Evolutionary conservation across 2,329 filamentous ascomycete species (phyloP).

Genomic region (Colletotrichum kahawae): DNA sequence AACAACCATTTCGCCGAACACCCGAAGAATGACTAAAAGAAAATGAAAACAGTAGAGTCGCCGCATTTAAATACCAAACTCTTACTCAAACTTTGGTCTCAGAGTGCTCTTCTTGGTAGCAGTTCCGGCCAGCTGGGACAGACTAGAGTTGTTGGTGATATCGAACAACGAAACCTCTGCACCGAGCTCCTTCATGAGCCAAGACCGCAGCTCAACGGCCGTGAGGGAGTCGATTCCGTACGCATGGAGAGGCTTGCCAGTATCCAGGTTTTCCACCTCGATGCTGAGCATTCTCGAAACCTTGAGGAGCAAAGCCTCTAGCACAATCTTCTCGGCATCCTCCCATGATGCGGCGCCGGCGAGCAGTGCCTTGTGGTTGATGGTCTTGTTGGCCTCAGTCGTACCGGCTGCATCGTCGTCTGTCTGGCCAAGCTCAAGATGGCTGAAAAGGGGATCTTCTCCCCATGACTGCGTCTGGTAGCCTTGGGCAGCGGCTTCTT

Average conservation of each 20-base stretch:
- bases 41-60: neutral
- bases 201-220: constrained; percentile 44
- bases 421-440: constrained; percentile 6
- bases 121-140: constrained; percentile 26
- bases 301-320: constrained; percentile 28
- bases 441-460: constrained; percentile 28
- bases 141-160: constrained; percentile 39
- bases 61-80: neutral
- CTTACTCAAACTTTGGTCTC: neutral
- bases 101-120: constrained; percentile 29
- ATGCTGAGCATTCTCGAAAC: constrained; percentile 27
- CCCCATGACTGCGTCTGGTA: constrained; percentile 25
- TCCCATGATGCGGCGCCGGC: constrained; percentile 23
- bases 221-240: constrained; percentile 33
- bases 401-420: neutral
- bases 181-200: constrained; percentile 50
- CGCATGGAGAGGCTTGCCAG: constrained; percentile 19
- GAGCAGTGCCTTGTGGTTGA: constrained; percentile 23
- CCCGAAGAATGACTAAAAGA: neutral
- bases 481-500: constrained; percentile 26
- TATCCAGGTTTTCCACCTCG: constrained; percentile 24
- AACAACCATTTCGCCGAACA: neutral
- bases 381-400: constrained; percentile 3
- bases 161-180: constrained; percentile 51
- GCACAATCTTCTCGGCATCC: constrained; percentile 26